Evolutionary conservation across 306 rosid genomes (phyloP), one percentile per base, ranked within the genome.

Genomic region (Prinsepia uniflora): DNA sequence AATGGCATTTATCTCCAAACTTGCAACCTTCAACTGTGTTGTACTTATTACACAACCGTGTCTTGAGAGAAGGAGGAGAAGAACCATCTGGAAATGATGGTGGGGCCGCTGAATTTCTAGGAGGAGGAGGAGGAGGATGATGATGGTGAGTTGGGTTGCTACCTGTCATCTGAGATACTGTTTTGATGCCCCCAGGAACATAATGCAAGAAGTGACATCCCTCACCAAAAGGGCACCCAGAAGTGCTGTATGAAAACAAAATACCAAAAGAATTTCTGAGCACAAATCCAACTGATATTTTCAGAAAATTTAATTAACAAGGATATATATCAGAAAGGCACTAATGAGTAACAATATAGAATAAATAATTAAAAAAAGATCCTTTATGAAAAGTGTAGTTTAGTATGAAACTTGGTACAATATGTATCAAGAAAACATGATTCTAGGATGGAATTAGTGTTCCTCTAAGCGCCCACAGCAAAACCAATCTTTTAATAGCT

Each of bases 181-280:
- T 78, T 81, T 92, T 89, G 79, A 84, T 34, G 54, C 97, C 97
- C 17, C 97, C 97, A 15, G 96, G 97, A 76, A 92, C 96, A 57
- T 86, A 86, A 72, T 92, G 97, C 82, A 83, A 71, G 76, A 91
- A 89, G 71, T 91, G 96, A 48, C 97, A 91, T 53, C 87, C 93
- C 79, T 92, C 97, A 17, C 97, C 97, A 81, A 89, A 92, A 65
- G 96, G 97, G 80, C 97, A 92, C 45, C 97, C 97, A 68, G 97
- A 89, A 67, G 97, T 89, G 80, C 97, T 89, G 94, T 87, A 81
- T 22, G 57, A 46, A 63, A 74, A 62, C 48, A 72, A 63, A n/a
- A 30, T 30, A 30, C 4, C 1, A 45, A 40, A 69, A 55, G 46
- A 48, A 12, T 5, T 30, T 39, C 36, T 55, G 40, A 47, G 41